A percentile compares a stretch with the other conserved stretches of the same genome.
Evolutionary conservation across 106 monocot species (phyloP).

Genomic region (Dioscorea alata): DNA sequence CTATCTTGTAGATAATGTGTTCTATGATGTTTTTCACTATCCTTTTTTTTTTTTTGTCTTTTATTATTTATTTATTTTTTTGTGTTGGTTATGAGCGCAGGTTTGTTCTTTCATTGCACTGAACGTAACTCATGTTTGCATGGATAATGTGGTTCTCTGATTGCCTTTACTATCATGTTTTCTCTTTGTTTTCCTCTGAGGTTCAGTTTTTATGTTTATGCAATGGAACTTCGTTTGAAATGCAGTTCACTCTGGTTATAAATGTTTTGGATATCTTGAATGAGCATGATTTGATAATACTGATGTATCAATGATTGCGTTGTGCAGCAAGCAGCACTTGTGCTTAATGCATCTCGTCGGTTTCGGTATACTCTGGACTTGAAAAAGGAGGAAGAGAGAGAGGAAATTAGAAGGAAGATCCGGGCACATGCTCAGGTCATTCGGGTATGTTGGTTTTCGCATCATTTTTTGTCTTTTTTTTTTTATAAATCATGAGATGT

Average conservation of each 20-base stretch:
- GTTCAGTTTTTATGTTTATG: too few relatives aligned
- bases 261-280: too few relatives aligned
- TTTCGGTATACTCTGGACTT: slow-evolving; percentile 95
- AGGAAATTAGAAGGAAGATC: slow-evolving; percentile 72
- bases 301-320: neutral
- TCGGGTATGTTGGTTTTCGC: slow-evolving; percentile 45
- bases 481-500: neutral
- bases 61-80: too few relatives aligned
- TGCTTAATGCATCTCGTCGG: slow-evolving; percentile 91
- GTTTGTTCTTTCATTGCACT: too few relatives aligned
- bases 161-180: too few relatives aligned
- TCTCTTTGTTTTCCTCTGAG: neutral
- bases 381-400: slow-evolving; percentile 83
- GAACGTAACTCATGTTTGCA: too few relatives aligned
- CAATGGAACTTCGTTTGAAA: too few relatives aligned
- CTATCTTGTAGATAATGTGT: too few relatives aligned
- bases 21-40: neutral
- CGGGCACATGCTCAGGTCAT: slow-evolving; percentile 96
- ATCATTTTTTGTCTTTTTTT: neutral
- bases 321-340: slow-evolving; percentile 91
- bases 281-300: too few relatives aligned
- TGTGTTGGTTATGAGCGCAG: too few relatives aligned
- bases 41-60: neutral
- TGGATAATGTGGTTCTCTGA: too few relatives aligned
- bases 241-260: too few relatives aligned